A percentile compares a stretch with the other conserved stretches of the same genome.
These are phyloP conservation scores for Pyrenula massariospora DNA, from an alignment of 495 filamentous ascomycete species.

Conservation along the genomic window DNA sequence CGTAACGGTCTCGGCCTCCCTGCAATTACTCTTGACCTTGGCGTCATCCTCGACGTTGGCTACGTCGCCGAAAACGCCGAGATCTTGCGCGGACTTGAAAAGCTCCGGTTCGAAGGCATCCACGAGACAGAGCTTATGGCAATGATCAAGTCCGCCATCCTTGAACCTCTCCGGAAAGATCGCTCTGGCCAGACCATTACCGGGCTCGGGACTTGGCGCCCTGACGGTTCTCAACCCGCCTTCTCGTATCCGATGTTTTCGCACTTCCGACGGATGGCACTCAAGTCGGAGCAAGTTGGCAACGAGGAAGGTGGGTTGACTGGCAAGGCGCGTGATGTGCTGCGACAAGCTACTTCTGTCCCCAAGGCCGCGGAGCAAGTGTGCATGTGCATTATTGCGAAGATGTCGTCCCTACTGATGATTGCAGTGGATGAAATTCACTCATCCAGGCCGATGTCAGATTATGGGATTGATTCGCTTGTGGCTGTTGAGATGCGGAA, in stretches of 20 bases:
- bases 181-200: too few relatives aligned
- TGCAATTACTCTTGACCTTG: neutral
- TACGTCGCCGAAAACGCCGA: slow-evolving; percentile 18
- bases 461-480: neutral
- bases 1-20: slow-evolving; percentile 1
- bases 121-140: neutral
- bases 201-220: too few relatives aligned
- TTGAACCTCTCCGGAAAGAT: neutral
- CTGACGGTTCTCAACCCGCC: too few relatives aligned
- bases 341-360: neutral
- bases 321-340: neutral
- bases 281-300: neutral
- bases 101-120: neutral
- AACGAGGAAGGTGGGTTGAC: neutral
- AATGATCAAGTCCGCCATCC: neutral
- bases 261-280: neutral
- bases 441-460: neutral
- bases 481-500: neutral
- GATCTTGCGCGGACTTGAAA: neutral
- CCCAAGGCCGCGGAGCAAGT: neutral
- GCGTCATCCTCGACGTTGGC: slow-evolving; percentile 18
- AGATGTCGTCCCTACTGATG: neutral
- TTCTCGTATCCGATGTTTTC: too few relatives aligned
- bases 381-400: neutral
- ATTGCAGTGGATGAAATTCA: neutral